Evolutionary conservation across 2,329 filamentous ascomycete species (phyloP).

Genomic region (Monosporascus sp.): DNA sequence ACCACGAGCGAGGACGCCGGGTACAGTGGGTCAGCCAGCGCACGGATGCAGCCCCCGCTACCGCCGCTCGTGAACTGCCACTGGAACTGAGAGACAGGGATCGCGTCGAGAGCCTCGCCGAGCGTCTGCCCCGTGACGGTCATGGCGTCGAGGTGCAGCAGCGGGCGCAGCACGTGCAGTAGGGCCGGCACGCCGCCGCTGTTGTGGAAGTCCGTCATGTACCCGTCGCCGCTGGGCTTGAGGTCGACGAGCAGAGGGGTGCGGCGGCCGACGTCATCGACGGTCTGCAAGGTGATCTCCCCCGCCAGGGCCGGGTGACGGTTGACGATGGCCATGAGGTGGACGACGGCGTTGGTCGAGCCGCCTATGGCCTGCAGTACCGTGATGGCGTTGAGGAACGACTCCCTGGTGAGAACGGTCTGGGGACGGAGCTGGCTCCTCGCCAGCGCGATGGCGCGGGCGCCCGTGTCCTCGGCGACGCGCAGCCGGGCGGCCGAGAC

Average conservation of each 20-base stretch:
- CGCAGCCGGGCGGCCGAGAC: conserved; percentile 73
- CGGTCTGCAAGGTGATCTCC: conserved; percentile 65
- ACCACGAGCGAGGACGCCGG: conserved; percentile 74
- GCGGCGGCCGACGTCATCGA: conserved; percentile 71
- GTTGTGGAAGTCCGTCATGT: conserved; percentile 87
- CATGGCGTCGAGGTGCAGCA: conserved; percentile 70
- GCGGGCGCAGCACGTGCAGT: conserved; percentile 68
- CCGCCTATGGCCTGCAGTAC: conserved; percentile 83
- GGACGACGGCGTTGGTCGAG: conserved; percentile 79
- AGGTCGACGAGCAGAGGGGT: conserved; percentile 80
- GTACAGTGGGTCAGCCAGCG: conserved; percentile 62
- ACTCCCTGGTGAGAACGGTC: conserved; percentile 64
- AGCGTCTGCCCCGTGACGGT: conserved; percentile 84
- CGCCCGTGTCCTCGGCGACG: conserved; percentile 68
- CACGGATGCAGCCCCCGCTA: conserved; percentile 50
- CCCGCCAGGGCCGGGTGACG: conserved; percentile 62
- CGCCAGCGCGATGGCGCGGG: conserved; percentile 62
- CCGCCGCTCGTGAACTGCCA: conserved; percentile 41
- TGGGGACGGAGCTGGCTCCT: conserved; percentile 64
- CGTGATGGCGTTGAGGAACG: conserved; percentile 79
- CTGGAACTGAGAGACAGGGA: conserved; percentile 30
- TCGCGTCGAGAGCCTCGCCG: conserved; percentile 68
- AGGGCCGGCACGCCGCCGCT: conserved; percentile 81
- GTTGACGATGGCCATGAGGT: conserved; percentile 78
- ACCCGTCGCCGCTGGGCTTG: conserved; percentile 79